Percentiles rank a stretch among this genome's conserved stretches.
Conservation (phyloP, 257 asterid genomes). For the Haberlea rhodopensis region DNA sequence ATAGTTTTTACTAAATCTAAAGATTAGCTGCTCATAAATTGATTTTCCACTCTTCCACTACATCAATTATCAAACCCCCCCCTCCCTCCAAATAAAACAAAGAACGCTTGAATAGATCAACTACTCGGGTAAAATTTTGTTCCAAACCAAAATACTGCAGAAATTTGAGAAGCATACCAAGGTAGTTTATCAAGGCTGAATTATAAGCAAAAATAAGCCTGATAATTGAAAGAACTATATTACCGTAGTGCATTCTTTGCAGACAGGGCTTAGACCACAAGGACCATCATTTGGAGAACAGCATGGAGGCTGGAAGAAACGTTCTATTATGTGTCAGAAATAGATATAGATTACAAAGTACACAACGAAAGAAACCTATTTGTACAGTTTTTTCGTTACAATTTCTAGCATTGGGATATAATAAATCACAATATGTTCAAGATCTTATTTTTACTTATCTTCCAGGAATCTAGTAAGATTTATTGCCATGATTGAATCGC, state of each 20-base stretch:
- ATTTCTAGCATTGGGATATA: neutral
- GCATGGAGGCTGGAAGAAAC: conserved; percentile 88
- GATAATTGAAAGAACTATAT: conserved; percentile 11
- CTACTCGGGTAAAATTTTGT: too few relatives aligned
- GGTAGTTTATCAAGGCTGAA: neutral
- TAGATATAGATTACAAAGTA: neutral
- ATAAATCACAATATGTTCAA: neutral
- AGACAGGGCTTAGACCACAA: conserved; percentile 61
- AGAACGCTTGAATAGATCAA: too few relatives aligned
- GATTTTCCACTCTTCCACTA: too few relatives aligned
- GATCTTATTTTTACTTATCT: neutral
- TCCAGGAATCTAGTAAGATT: neutral
- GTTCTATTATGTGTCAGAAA: conserved; percentile 18
- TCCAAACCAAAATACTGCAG: neutral
- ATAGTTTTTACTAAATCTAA: neutral
- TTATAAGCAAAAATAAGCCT: neutral
- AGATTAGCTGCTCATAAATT: neutral
- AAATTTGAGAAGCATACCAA: neutral
- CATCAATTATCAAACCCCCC: too few relatives aligned
- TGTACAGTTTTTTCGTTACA: too few relatives aligned
- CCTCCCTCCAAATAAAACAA: too few relatives aligned
- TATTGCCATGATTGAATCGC: neutral
- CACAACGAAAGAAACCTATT: neutral
- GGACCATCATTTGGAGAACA: conserved; percentile 62
- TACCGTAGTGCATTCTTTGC: conserved; percentile 98